Evolutionary conservation across 2,329 filamentous ascomycete species (phyloP).

Genomic region (Epichloe scottii): DNA sequence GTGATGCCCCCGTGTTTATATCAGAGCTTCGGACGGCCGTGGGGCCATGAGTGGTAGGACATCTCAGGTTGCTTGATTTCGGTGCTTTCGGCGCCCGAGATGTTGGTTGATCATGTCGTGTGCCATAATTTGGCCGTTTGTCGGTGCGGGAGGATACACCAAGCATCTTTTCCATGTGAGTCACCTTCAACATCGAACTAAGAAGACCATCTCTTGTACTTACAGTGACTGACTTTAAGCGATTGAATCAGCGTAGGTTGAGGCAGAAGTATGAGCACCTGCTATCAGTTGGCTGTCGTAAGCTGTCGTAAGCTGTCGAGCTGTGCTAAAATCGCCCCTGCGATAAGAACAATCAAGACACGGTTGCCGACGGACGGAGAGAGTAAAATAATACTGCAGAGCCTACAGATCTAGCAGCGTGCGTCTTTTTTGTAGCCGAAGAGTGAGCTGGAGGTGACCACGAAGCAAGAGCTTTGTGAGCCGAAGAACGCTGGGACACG

Average conservation of each 20-base stretch:
- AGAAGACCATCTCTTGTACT: too few species aligned
- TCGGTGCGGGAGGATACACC: background rate
- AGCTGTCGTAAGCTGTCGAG: too few species aligned
- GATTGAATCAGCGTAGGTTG: too few species aligned
- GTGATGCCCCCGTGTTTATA: background rate
- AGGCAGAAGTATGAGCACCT: too few species aligned
- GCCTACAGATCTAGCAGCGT: too few species aligned
- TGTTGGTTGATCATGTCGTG: background rate
- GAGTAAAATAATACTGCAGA: too few species aligned
- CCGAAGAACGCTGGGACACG: background rate
- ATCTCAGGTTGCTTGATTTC: background rate
- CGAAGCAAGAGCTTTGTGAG: background rate
- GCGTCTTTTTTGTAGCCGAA: background rate
- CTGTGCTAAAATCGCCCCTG: too few species aligned
- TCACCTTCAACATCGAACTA: background rate
- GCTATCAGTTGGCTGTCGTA: too few species aligned
- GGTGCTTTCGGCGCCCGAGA: background rate
- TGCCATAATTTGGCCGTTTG: background rate
- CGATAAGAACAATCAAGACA: too few species aligned
- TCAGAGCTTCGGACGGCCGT: background rate
- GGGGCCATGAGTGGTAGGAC: background rate
- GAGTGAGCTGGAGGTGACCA: background rate
- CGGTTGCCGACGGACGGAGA: too few species aligned
- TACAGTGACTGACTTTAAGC: too few species aligned
- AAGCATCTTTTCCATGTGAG: background rate